A percentile compares a stretch with the other conserved stretches of the same genome.
Conservation (phyloP, 2,329 filamentous ascomycete species). For the Pseudogymnoascus sp. region DNA sequence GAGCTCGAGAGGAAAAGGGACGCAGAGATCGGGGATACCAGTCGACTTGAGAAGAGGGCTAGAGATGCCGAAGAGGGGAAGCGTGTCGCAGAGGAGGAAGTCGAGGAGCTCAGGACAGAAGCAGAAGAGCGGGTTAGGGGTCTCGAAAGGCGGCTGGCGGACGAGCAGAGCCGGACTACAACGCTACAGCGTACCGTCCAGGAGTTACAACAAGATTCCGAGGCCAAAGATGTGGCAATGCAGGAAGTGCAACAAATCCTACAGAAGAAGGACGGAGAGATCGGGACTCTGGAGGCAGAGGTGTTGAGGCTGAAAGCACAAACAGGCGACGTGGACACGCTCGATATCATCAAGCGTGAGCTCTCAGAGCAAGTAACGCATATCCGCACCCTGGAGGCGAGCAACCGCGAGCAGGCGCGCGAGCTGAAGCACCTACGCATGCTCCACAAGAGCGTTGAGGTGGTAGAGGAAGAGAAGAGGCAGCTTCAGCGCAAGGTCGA, state of each 20-base stretch:
- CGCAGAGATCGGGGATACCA: constrained; percentile 47
- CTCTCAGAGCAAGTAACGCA: constrained; percentile 88
- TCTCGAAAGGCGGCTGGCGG: constrained; percentile 52
- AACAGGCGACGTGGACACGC: constrained; percentile 76
- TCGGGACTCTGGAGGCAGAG: constrained; percentile 72
- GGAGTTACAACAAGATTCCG: constrained; percentile 41
- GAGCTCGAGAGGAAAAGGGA: constrained; percentile 49
- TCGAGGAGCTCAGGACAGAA: constrained; percentile 59
- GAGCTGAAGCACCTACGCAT: constrained; percentile 80
- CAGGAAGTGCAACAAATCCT: constrained; percentile 36
- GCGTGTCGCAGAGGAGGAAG: constrained; percentile 68
- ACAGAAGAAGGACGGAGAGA: constrained; percentile 59
- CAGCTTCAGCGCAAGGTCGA: constrained; percentile 71
- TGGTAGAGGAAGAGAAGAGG: constrained; percentile 93
- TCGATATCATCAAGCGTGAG: constrained; percentile 79
- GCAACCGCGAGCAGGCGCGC: constrained; percentile 68
- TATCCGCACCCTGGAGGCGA: constrained; percentile 73
- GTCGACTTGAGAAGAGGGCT: constrained; percentile 60
- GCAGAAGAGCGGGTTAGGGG: constrained; percentile 65
- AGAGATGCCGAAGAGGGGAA: constrained; percentile 67
- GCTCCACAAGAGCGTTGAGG: constrained; percentile 76
- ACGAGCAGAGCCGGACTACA: constrained; percentile 53
- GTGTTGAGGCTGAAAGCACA: constrained; percentile 78
- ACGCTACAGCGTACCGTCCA: constrained; percentile 49
- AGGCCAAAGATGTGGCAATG: constrained; percentile 25